These are phyloP conservation scores for Ceratocystis cacaofunesta DNA, from an alignment of 2,329 filamentous ascomycete genomes.

Conservation along the genomic window DNA sequence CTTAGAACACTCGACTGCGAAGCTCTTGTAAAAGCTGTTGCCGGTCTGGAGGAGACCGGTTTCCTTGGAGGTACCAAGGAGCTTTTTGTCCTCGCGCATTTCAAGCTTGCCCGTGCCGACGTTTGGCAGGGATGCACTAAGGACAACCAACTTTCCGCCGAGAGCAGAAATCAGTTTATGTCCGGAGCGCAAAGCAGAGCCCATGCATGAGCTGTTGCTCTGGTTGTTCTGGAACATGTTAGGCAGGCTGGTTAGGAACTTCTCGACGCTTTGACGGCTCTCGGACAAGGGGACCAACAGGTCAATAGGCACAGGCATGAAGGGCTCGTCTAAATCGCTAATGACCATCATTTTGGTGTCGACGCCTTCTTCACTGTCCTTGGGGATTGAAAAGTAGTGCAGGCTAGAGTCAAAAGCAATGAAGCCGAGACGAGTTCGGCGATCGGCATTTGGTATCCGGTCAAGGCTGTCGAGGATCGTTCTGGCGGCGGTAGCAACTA, in stretches of 20 bases:
- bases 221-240: constrained; percentile 95
- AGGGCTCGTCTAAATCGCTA: constrained; percentile 89
- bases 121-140: constrained; percentile 82
- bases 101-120: constrained; percentile 79
- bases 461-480: constrained; percentile 92
- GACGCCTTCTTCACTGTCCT: constrained; percentile 68
- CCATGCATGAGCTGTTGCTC: constrained; percentile 82
- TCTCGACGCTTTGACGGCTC: constrained; percentile 79
- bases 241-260: constrained; percentile 78
- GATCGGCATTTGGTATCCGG: constrained; percentile 94
- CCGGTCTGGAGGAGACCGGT: constrained; percentile 73
- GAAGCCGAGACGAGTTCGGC: constrained; percentile 82
- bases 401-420: constrained; percentile 88
- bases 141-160: constrained; percentile 85
- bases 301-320: constrained; percentile 84
- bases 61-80: constrained; percentile 88
- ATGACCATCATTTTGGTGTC: constrained; percentile 88
- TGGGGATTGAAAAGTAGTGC: constrained; percentile 90
- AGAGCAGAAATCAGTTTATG: constrained; percentile 92
- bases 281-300: constrained; percentile 79
- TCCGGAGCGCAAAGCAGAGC: constrained; percentile 77
- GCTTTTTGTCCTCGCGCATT: constrained; percentile 90
- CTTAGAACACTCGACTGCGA: constrained; percentile 96
- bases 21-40: constrained; percentile 97
- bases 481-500: constrained; percentile 80